phyloP scores from a whole-genome alignment of 805 yeast genomes.

The Candida montana region DNA sequence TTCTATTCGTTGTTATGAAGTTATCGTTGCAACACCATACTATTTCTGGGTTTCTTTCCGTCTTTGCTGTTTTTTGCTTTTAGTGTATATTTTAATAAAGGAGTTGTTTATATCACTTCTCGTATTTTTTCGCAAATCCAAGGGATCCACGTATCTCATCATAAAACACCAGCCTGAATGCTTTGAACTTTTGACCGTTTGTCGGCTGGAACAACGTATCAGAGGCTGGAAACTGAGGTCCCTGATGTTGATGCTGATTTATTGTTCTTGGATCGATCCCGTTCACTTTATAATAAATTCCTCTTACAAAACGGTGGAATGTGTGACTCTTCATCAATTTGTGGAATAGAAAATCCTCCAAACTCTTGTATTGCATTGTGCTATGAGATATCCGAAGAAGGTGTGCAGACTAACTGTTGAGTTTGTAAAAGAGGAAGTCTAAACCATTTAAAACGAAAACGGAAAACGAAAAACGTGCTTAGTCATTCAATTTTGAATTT shows the following conservation, averaged over 20 bases:
- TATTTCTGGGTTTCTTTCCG: background rate
- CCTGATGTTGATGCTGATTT: constrained; percentile 5
- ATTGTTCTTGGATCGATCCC: constrained; percentile 42
- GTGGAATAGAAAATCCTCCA: constrained; percentile 43
- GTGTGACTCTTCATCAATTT: constrained; percentile 49
- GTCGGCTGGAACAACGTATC: constrained; percentile 39
- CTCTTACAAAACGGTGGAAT: constrained; percentile 59
- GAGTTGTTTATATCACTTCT: constrained; percentile 2
- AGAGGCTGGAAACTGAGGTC: constrained; percentile 18
- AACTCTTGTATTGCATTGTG: constrained; percentile 24
- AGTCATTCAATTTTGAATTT: background rate
- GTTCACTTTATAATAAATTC: constrained; percentile 59
- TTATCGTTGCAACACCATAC: no score
- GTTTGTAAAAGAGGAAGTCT: no score
- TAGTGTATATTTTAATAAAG: background rate
- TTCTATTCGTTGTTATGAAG: no score
- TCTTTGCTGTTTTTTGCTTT: background rate
- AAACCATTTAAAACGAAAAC: no score
- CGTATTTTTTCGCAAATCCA: constrained; percentile 35
- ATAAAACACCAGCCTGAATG: constrained; percentile 51
- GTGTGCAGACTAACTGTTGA: no score
- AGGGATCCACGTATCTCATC: constrained; percentile 56
- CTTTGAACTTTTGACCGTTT: constrained; percentile 48
- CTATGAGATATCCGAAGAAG: no score
- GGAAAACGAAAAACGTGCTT: background rate